Evolutionary conservation across 257 asterid genomes (phyloP).

Genomic region (Penstemon barbatus): DNA sequence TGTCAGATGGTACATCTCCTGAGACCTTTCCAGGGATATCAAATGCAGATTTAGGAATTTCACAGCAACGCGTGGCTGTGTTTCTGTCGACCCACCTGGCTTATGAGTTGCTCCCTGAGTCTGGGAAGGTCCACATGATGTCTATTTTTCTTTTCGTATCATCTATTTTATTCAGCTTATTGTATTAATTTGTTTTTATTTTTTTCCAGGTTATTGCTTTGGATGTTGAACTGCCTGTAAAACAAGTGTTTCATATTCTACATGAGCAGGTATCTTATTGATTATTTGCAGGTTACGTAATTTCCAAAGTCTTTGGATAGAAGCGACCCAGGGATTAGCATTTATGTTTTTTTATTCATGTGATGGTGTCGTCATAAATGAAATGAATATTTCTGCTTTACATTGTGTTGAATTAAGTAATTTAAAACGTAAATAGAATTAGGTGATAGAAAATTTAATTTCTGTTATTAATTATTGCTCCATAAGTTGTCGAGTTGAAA

Average conservation of each 20-base stretch:
- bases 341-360: background rate
- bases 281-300: conserved; percentile 16
- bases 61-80: conserved; percentile 68
- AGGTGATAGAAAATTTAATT: too few species aligned
- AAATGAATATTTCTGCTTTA: conserved; percentile 3
- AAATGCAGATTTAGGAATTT: conserved; percentile 68
- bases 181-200: conserved; percentile 20
- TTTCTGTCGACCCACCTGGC: conserved; percentile 77
- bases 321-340: background rate
- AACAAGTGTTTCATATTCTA: conserved; percentile 92
- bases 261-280: conserved; percentile 81
- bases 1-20: conserved; percentile 58
- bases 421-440: conserved; percentile 1
- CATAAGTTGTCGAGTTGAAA: conserved; percentile 1
- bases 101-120: conserved; percentile 88
- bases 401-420: conserved; percentile 21
- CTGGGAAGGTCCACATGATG: conserved; percentile 71
- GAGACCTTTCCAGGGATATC: conserved; percentile 60
- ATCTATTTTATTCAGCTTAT: conserved; percentile 4
- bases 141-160: conserved; percentile 3
- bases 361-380: conserved; percentile 9
- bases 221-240: conserved; percentile 86
- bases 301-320: background rate
- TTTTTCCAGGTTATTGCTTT: conserved; percentile 75
- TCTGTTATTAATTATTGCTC: background rate